These are phyloP conservation scores for Coemansia sp. DNA, from an alignment of 192 early-diverging fungal genomes.

Conservation along the genomic window DNA sequence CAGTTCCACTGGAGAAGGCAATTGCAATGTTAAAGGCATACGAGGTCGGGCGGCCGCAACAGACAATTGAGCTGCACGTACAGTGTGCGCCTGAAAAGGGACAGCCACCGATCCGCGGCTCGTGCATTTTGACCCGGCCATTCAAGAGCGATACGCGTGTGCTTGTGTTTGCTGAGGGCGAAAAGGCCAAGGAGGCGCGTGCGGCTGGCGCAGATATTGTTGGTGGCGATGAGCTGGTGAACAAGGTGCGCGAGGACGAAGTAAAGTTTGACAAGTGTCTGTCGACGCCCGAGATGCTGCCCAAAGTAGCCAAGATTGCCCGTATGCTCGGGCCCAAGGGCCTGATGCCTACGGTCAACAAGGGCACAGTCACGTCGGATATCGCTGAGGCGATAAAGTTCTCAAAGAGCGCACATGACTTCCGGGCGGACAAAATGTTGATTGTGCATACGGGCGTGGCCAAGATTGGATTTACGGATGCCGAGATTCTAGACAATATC, in stretches of 20 bases:
- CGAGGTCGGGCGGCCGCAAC: conserved; percentile 64
- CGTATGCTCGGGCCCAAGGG: conserved; percentile 88
- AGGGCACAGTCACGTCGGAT: conserved; percentile 78
- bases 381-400: conserved; percentile 61
- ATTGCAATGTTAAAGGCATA: conserved; percentile 60
- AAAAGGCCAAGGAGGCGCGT: conserved; percentile 75
- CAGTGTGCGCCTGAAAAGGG: conserved; percentile 73
- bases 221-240: conserved; percentile 83
- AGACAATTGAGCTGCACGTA: conserved; percentile 66
- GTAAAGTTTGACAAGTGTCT: conserved; percentile 82
- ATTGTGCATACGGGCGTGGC: conserved; percentile 64
- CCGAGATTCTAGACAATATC: conserved; percentile 55
- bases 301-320: conserved; percentile 83
- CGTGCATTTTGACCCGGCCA: conserved; percentile 69
- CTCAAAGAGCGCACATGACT: conserved; percentile 69
- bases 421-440: conserved; percentile 69
- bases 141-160: conserved; percentile 55
- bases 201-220: conserved; percentile 79
- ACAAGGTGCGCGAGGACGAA: conserved; percentile 60
- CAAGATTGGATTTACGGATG: conserved; percentile 33
- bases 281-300: conserved; percentile 86
- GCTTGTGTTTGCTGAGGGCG: conserved; percentile 86
- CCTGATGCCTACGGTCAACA: conserved; percentile 90
- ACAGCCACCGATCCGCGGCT: conserved; percentile 76
- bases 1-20: conserved; percentile 51